Evolutionary conservation across 169 alveolate species (phyloP).

Genomic region (Cryptosporidium tyzzeri): DNA sequence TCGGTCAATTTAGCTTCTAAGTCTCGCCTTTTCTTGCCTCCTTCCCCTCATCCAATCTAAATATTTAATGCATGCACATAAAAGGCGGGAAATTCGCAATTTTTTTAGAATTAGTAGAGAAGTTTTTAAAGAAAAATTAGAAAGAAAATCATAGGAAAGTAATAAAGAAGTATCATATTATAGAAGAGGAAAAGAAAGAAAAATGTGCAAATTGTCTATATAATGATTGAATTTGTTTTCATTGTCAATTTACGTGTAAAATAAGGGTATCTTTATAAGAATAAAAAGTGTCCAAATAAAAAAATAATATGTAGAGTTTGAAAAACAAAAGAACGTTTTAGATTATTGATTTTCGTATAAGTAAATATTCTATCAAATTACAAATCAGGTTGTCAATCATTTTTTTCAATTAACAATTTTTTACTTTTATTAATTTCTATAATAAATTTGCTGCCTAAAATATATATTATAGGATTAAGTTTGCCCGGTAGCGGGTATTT

Average conservation of each 20-base stretch:
- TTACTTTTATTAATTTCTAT: too few species aligned
- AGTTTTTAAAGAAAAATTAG: neutral
- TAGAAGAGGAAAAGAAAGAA: neutral
- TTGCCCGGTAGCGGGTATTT: slow-evolving; percentile 46
- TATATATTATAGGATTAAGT: neutral
- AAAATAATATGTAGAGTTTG: too few species aligned
- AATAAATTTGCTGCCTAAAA: neutral
- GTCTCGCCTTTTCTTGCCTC: slow-evolving; percentile 1
- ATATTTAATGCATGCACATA: slow-evolving; percentile 18
- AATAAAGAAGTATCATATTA: neutral
- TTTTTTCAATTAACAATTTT: too few species aligned
- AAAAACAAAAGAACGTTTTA: neutral
- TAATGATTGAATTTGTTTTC: too few species aligned
- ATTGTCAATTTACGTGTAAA: too few species aligned
- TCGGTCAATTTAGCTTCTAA: neutral
- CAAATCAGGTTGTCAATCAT: neutral
- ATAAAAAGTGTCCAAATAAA: neutral
- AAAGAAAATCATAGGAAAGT: neutral
- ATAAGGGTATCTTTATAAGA: neutral
- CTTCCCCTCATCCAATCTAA: slow-evolving; percentile 45
- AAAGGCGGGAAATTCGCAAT: neutral
- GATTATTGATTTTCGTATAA: too few species aligned
- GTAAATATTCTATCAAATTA: neutral
- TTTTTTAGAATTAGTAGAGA: neutral
- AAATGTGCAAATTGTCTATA: too few species aligned